A percentile compares a stretch with the other conserved stretches of the same genome.
These are phyloP conservation scores for Myxozyma geophila DNA, from an alignment of 805 yeast species.

Conservation along the genomic window DNA sequence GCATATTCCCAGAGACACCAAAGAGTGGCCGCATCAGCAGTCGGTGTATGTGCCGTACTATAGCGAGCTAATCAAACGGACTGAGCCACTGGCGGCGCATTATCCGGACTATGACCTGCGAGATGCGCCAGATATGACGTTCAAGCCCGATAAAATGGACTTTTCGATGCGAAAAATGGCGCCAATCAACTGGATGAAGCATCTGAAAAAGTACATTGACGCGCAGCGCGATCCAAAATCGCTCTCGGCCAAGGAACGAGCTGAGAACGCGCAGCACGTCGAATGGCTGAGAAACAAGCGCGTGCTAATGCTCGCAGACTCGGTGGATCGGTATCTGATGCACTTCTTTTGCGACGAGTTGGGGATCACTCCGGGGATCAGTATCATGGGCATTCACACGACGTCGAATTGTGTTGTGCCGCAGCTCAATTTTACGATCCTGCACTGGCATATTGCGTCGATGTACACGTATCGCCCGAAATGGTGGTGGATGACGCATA, in stretches of 20 bases:
- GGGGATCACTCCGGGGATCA: constrained; percentile 19
- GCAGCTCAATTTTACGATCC: constrained; percentile 23
- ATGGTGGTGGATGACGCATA: constrained; percentile 32
- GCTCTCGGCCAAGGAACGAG: not conserved
- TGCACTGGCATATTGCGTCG: constrained; percentile 33
- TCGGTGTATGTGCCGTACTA: constrained; percentile 12
- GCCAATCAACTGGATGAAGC: not conserved
- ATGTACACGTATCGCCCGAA: constrained; percentile 22
- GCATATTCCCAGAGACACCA: not conserved
- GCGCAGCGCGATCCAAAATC: too few species aligned
- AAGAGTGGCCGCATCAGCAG: not conserved
- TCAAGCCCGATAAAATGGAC: too few species aligned
- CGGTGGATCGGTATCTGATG: constrained; percentile 22
- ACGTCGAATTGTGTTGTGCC: constrained; percentile 15
- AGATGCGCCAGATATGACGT: too few species aligned
- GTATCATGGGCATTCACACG: constrained; percentile 18
- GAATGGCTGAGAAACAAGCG: constrained; percentile 19
- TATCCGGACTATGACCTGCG: constrained; percentile 4
- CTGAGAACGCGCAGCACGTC: constrained; percentile 1
- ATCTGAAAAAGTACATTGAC: too few species aligned
- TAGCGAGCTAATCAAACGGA: constrained; percentile 3
- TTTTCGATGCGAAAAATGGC: not conserved
- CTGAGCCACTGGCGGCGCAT: constrained; percentile 5
- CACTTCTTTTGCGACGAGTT: constrained; percentile 16
- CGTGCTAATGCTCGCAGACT: constrained; percentile 26